A percentile compares a stretch with the other conserved stretches of the same genome.
Evolutionary conservation across 2,329 filamentous ascomycete genomes (phyloP).

Genomic region (Colletotrichum tropicicola): DNA sequence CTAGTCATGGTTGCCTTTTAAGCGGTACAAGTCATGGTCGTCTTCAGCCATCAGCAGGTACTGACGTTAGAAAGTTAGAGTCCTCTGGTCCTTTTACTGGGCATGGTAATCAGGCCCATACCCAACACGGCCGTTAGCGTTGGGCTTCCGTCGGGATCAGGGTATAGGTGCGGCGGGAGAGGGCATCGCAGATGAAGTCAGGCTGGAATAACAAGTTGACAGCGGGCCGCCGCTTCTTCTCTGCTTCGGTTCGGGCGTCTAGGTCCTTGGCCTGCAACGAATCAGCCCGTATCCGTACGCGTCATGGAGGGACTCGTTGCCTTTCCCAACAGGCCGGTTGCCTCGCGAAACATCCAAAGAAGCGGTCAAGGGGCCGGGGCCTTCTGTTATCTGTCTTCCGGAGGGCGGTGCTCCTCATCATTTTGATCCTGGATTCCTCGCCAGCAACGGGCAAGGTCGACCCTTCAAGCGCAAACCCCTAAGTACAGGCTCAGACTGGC

Average conservation of each 20-base stretch:
- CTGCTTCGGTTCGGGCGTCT: slow-evolving; percentile 3
- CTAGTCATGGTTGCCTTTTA: no score
- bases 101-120: not conserved
- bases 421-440: not conserved
- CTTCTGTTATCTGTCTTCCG: not conserved
- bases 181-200: not conserved
- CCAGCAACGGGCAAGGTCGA: not conserved
- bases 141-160: not conserved
- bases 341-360: slow-evolving; percentile 19
- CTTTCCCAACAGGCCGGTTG: slow-evolving; percentile 10
- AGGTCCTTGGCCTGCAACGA: not conserved
- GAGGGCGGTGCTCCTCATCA: not conserved
- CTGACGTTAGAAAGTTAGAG: no score
- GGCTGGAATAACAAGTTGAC: slow-evolving; percentile 7
- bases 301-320: not conserved
- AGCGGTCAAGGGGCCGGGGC: slow-evolving; percentile 9
- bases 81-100: not conserved
- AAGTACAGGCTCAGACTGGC: not conserved
- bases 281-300: slow-evolving; percentile 1
- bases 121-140: not conserved
- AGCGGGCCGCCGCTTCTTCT: slow-evolving; percentile 21
- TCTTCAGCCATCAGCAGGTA: no score
- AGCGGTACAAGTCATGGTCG: no score
- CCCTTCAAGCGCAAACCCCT: not conserved
- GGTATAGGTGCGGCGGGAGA: not conserved